Evolutionary conservation across 2,329 filamentous ascomycete genomes (phyloP).

Genomic region (Aphanoascus verrucosus): DNA sequence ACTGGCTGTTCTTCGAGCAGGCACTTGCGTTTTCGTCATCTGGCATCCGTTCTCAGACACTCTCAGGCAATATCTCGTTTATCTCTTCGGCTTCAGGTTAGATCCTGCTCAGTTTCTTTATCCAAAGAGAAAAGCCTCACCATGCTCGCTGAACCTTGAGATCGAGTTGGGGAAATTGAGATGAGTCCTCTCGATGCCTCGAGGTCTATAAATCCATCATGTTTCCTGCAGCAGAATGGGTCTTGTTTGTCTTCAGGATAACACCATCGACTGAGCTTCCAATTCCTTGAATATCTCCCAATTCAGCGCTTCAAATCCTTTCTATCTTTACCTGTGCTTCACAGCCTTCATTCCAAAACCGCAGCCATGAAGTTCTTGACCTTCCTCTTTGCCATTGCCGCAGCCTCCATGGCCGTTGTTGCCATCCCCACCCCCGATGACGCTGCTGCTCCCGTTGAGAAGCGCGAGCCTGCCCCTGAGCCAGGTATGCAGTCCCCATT

Average conservation of each 20-base stretch:
- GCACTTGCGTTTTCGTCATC: neutral
- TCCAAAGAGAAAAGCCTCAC: neutral
- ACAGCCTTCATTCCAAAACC: neutral
- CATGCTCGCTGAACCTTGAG: neutral
- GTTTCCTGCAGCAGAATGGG: neutral
- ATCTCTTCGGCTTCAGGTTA: neutral
- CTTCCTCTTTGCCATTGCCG: constrained; percentile 35
- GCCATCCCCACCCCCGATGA: constrained; percentile 18
- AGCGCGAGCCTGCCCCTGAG: constrained; percentile 3
- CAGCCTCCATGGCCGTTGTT: constrained; percentile 28
- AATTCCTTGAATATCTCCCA: too few species aligned
- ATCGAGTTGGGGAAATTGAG: neutral
- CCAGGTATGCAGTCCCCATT: constrained; percentile 17
- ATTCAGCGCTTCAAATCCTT: neutral
- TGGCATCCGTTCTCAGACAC: constrained; percentile 7
- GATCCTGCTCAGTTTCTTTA: neutral
- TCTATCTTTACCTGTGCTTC: neutral
- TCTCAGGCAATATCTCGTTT: neutral
- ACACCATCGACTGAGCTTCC: neutral
- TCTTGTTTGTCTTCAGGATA: neutral
- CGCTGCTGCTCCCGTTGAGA: constrained; percentile 11
- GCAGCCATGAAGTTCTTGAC: constrained; percentile 40
- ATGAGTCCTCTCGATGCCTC: neutral
- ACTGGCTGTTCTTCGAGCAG: neutral
- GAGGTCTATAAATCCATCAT: constrained; percentile 6